phyloP scores from a whole-genome alignment of 306 rosid genomes.

The Ormosia emarginata region DNA sequence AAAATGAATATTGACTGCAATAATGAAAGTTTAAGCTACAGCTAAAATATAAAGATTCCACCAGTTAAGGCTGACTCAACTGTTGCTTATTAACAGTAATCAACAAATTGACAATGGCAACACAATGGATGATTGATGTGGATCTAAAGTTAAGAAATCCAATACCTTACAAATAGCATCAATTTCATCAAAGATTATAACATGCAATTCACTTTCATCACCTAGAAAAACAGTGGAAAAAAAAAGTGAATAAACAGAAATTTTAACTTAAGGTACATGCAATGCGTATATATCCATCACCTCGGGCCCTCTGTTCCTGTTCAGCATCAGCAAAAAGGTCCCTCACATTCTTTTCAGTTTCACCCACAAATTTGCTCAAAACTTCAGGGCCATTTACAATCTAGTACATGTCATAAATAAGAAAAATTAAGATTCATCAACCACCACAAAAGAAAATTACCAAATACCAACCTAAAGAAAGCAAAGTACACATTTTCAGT shows the following conservation, averaged over 20 bases:
- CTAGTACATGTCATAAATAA: constrained; percentile 37
- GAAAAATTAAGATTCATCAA: constrained; percentile 23
- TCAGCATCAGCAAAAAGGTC: constrained; percentile 99
- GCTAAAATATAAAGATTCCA: neutral
- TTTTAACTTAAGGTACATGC: constrained; percentile 4
- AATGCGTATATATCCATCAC: constrained; percentile 43
- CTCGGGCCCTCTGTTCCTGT: constrained; percentile 79
- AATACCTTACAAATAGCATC: constrained; percentile 98
- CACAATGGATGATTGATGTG: neutral
- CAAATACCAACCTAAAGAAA: constrained; percentile 19
- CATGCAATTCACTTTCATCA: constrained; percentile 96
- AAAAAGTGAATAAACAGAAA: constrained; percentile 29
- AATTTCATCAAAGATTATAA: constrained; percentile 95
- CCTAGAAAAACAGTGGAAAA: constrained; percentile 51
- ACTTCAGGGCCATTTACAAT: constrained; percentile 99
- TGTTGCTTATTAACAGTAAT: neutral
- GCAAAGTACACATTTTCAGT: constrained; percentile 14
- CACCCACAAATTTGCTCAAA: constrained; percentile 94
- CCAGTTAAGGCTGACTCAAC: constrained; percentile 6
- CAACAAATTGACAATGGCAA: constrained; percentile 15
- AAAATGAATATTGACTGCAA: neutral
- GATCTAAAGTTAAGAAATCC: constrained; percentile 25
- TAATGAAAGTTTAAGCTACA: neutral
- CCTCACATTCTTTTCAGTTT: constrained; percentile 96
- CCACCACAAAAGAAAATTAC: constrained; percentile 11